phyloP scores from a whole-genome alignment of 2,329 filamentous ascomycete genomes.

The Ramularia endophylla region DNA sequence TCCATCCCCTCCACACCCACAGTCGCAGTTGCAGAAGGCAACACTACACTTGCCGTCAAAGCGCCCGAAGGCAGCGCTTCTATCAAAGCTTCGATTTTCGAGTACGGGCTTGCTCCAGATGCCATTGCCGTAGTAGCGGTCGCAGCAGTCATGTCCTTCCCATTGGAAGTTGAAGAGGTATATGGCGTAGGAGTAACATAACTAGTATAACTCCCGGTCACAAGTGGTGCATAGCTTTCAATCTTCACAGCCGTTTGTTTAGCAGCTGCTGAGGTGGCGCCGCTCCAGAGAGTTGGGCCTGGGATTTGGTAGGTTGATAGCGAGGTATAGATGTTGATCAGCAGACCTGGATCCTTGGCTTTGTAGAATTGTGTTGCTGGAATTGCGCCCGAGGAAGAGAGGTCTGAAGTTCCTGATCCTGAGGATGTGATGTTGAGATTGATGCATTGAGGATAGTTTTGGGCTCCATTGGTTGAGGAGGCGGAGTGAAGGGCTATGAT shows the following conservation, averaged over 20 bases:
- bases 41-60: too few relatives aligned
- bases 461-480: constrained; percentile 37
- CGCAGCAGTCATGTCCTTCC: background rate
- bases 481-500: constrained; percentile 55
- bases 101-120: too few relatives aligned
- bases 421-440: constrained; percentile 55
- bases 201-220: too few relatives aligned
- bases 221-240: too few relatives aligned
- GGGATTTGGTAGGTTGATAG: constrained; percentile 46
- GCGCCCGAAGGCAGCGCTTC: too few relatives aligned
- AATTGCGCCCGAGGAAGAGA: background rate
- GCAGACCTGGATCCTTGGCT: constrained; percentile 51
- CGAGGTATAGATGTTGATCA: constrained; percentile 52
- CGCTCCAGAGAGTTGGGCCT: constrained; percentile 38
- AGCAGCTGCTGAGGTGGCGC: too few relatives aligned
- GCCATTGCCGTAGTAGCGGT: too few relatives aligned
- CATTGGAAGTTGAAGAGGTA: background rate
- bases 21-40: too few relatives aligned
- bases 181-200: background rate
- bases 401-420: constrained; percentile 37
- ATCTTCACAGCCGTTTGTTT: too few relatives aligned
- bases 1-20: background rate
- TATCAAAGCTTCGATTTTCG: too few relatives aligned
- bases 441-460: constrained; percentile 45
- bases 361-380: constrained; percentile 51